Base-by-base conservation (phyloP, 75 land plant species). In the Cupressus sempervirens region DNA sequence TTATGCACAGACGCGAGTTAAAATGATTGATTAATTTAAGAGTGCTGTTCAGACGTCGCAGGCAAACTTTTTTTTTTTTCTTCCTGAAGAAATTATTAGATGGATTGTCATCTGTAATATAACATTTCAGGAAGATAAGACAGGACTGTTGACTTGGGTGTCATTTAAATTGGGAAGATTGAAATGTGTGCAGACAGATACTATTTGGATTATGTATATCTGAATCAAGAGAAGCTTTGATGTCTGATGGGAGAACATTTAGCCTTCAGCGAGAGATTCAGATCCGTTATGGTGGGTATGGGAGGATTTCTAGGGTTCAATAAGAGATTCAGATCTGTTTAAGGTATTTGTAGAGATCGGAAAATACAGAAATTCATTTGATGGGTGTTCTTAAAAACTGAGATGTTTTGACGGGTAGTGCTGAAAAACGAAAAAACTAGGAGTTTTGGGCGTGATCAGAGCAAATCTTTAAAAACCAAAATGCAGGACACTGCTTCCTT, bases 401-500 rank as follows among this genome's bases (percentile, higher is more conserved):
- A 79, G n/a, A 3, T n/a, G 13, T 11, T 1, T 26, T 79, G 48
- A 45, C 12, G 52, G 52, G 52, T 79, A 30, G n/a, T 45, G 14
- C 12, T 79, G 1, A 45, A 48, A 45, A n/a, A 9, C 26, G 81
- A 79, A 43, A 4, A 45, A n/a, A 23, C 5, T 20, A 23, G 7
- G 80, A 41, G 41, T 20, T 79, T 45, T 10, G 13, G 46, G 81
- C 32, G 74, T 72, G 74, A 72, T 72, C 35, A 72, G 36, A 72
- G 10, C 32, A 12, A 48, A 72, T 30, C 74, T 30, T 12, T 72
- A 45, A 16, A 79, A 11, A 26, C n/a, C 32, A 79, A 45, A 79
- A 79, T 79, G 81, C 81, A 79, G 81, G 45, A 79, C 13, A 15
- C 81, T 79, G 50, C 52, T n/a, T n/a, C 81, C 35, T 3, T 32